Base-by-base conservation (phyloP, 768 basidiomycete species). In the Tylopilus subfusipes region DNA sequence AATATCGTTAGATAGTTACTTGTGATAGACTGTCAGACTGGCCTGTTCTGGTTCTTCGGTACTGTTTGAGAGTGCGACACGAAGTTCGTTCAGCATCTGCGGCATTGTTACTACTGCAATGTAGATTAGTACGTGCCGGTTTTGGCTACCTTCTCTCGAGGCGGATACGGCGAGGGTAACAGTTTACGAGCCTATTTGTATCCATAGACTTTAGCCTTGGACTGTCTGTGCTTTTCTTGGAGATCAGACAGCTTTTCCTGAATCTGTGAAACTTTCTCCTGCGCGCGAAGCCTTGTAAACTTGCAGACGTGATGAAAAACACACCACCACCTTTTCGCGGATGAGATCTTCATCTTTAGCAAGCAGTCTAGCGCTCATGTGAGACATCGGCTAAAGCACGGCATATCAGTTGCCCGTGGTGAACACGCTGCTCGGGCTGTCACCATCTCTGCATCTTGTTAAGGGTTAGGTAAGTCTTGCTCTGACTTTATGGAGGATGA, bases 31-130 rank as follows among this genome's bases (percentile, higher is more conserved):
- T 12, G 14, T 2, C 5, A 34, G 14, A 34, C 50, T 46, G 12
- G 58, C 62, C 53, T 66, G 62, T 34, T 64, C 68, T 24, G 64
- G 56, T 52, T 68, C 64, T 45, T 57, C 36, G 29, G 42, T 44
- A 45, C 50, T 56, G 12, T 54, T 55, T 2, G 39, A 46, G 46
- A 70, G 59, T 10, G 58, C 47, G n/a, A 10, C 40, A 44, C 62
- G 59, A 40, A 70, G 56, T 25, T 62, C 62, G 4, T 57, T 43
- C 48, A 62, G 21, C 27, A 59, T 36, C 67, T 70, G 47, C 42
- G 22, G 29, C 6, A 43, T 7, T 22, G 42, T 55, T 40, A 57
- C 24, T 18, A 42, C 33, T 50, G 45, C 18, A 7, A 24, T 40
- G 30, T 11, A 45, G 8, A 27, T 44, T 18, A 39, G 38, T 45